phyloP scores from a whole-genome alignment of 345 rosid genomes.

The Carallia brachiata region DNA sequence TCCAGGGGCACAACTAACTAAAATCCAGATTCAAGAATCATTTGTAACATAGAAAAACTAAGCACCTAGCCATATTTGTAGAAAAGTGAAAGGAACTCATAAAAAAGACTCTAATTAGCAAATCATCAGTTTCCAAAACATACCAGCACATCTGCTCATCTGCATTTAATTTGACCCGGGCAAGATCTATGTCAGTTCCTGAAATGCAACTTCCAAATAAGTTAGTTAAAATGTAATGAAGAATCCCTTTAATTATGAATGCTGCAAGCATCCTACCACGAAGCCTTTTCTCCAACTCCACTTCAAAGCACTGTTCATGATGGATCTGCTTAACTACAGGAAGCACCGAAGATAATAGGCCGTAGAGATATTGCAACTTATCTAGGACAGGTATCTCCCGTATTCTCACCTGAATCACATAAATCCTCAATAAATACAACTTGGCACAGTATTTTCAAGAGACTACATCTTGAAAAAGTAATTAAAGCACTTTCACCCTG shows the following conservation, averaged over 20 bases:
- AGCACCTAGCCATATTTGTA: background rate
- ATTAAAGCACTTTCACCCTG: background rate
- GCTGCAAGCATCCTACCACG: constrained; percentile 50
- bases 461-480: constrained; percentile 2
- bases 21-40: background rate
- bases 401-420: constrained; percentile 61
- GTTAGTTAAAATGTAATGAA: constrained; percentile 7
- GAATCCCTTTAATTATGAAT: background rate
- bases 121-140: constrained; percentile 5
- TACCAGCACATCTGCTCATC: constrained; percentile 99
- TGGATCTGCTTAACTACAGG: constrained; percentile 88
- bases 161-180: constrained; percentile 78
- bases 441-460: background rate
- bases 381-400: constrained; percentile 78
- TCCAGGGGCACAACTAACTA: background rate
- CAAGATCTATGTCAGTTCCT: constrained; percentile 77
- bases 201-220: constrained; percentile 10
- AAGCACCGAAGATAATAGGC: constrained; percentile 80
- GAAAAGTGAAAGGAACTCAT: background rate
- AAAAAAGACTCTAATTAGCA: constrained; percentile 2
- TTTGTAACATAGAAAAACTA: background rate
- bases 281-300: constrained; percentile 78
- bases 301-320: constrained; percentile 73
- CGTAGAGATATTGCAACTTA: constrained; percentile 73
- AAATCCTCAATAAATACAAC: constrained; percentile 9